A percentile compares a stretch with the other conserved stretches of the same genome.
Evolutionary conservation across 2,329 filamentous ascomycete genomes (phyloP).

Genomic region (Juglanconis sp.): DNA sequence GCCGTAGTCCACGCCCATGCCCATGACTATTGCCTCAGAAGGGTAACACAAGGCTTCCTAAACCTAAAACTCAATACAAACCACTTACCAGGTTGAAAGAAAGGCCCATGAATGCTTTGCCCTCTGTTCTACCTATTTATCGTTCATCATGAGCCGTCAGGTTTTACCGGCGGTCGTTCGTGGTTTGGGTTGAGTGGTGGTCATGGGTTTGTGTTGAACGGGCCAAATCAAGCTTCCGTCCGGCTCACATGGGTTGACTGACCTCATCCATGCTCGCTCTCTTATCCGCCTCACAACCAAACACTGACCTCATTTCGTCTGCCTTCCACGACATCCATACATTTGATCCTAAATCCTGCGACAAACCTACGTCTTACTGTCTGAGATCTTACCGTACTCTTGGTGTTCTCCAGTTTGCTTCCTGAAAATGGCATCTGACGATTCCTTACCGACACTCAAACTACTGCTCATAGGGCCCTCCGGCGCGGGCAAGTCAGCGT

Average conservation of each 20-base stretch:
- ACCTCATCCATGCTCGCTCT: slow-evolving; percentile 10
- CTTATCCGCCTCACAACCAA: background rate
- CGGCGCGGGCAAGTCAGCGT: slow-evolving; percentile 53
- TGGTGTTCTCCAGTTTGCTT: background rate
- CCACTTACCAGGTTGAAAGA: background rate
- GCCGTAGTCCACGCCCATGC: background rate
- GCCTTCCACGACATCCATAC: background rate
- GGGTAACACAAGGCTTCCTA: background rate
- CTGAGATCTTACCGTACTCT: background rate
- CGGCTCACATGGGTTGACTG: background rate
- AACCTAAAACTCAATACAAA: background rate
- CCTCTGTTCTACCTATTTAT: background rate
- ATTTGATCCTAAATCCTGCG: background rate
- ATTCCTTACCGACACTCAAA: slow-evolving; percentile 48
- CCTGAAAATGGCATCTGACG: slow-evolving; percentile 41
- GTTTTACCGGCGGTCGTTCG: background rate
- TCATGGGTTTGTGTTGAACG: slow-evolving; percentile 11
- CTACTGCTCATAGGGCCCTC: slow-evolving; percentile 54
- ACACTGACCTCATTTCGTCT: slow-evolving; percentile 5
- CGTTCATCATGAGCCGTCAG: background rate
- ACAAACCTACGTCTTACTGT: background rate
- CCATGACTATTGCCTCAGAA: background rate
- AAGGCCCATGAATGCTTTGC: background rate
- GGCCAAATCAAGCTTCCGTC: slow-evolving; percentile 5
- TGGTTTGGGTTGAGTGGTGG: background rate